Evolutionary conservation across 2,329 filamentous ascomycete species (phyloP).

Genomic region (Clarireedia hainanense): DNA sequence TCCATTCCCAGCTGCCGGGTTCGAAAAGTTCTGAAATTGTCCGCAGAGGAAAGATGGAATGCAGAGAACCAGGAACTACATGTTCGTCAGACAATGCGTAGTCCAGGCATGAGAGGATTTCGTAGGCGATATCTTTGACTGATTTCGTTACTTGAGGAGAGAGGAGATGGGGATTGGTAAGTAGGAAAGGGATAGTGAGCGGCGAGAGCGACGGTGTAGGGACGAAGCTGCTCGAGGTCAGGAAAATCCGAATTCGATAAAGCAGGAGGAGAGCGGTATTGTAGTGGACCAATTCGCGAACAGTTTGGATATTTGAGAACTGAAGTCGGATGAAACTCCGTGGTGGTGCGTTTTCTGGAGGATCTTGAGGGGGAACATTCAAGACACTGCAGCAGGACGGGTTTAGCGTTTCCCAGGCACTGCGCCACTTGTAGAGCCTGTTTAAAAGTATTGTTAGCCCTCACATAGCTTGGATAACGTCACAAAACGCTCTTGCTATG

Average conservation of each 20-base stretch:
- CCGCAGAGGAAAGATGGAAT: not conserved
- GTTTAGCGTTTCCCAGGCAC: not conserved
- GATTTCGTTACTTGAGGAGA: not conserved
- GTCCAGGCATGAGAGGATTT: not conserved
- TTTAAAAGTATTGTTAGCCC: not conserved
- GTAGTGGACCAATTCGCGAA: not conserved
- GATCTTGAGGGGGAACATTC: not conserved
- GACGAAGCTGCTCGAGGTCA: not conserved
- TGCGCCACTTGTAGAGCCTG: not conserved
- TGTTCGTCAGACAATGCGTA: not conserved
- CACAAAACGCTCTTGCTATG: not conserved
- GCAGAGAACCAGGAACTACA: not conserved
- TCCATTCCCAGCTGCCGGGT: not conserved
- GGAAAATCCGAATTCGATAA: not conserved
- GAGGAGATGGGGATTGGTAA: not conserved
- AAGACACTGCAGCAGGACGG: not conserved
- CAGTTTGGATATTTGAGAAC: not conserved
- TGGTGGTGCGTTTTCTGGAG: not conserved
- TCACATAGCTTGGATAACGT: not conserved
- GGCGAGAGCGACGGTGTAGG: not conserved
- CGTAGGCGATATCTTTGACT: not conserved
- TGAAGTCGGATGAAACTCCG: not conserved
- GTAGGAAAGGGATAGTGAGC: not conserved
- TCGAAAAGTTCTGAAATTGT: not conserved
- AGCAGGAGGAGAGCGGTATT: not conserved